Base-by-base conservation (phyloP, 495 filamentous ascomycete species). In the Clohesyomyces aquaticus region DNA sequence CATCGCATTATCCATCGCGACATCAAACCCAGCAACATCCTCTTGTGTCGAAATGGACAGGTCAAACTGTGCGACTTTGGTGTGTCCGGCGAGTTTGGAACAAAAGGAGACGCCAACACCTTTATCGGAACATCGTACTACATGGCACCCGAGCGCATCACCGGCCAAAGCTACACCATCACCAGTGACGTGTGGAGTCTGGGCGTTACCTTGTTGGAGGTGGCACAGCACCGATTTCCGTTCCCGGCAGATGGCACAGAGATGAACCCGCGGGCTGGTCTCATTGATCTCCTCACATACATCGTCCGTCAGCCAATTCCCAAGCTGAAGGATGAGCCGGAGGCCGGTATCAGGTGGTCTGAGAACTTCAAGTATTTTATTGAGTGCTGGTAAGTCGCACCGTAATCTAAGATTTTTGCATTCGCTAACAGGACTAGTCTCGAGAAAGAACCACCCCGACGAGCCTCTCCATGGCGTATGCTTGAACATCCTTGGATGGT, bases 61-160 rank as follows among this genome's bases (percentile, higher is more conserved):
- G 94, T 98, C 52, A 97, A 97, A 77, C 86, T 98, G 9, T 98
- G 94, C 78, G 94, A 98, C 76, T 98, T 98, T 69, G 94, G 94
- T 68, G 94, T 98, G 58, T 93, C 88, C 55, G 94, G 94, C 61
- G 95, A 98, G 77, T 96, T 96, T 74, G 94, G 94, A 64, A 98
- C 94, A 55, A 97, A 97, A 74, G 94, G 94, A 28, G 95, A 97
- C 72, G 94, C 94, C 63, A 97, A 97, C 76, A 98, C 94, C 3
- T 98, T 98, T 72, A 98, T 98, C 73, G 94, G 94, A 23, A 98
- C 94, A 32, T 95, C 91, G 19, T 98, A 98, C 76, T 98, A 98
- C 79, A 98, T 98, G 94, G 95, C 94, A 3, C 94, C 94, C 0
- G 94, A 98, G 75, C 88, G 94, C 47, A 98, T 98, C 75, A 96